These are phyloP conservation scores for Helenozyma rhizophorensis DNA, from an alignment of 805 yeast species.

Conservation along the genomic window DNA sequence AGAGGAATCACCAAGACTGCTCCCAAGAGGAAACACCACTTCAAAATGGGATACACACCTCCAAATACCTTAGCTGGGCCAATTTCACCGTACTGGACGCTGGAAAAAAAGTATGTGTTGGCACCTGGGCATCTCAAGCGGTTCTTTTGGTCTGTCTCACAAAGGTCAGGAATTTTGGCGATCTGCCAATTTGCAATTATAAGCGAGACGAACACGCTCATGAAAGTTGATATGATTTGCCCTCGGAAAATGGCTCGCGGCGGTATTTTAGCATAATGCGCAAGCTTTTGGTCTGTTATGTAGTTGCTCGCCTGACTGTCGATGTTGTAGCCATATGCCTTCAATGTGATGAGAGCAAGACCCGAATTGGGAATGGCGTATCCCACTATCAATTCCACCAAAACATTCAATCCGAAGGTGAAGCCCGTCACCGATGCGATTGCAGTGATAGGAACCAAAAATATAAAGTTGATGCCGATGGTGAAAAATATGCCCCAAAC, in stretches of 20 bases:
- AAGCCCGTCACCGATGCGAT: constrained; percentile 60
- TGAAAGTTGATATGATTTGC: constrained; percentile 33
- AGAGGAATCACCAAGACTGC: constrained; percentile 33
- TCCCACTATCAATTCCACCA: constrained; percentile 62
- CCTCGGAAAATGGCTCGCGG: constrained; percentile 30
- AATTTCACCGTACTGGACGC: constrained; percentile 52
- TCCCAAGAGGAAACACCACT: constrained; percentile 61
- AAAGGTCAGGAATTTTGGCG: constrained; percentile 30
- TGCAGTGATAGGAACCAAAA: constrained; percentile 59
- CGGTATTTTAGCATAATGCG: constrained; percentile 24
- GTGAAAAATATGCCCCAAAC: constrained; percentile 62
- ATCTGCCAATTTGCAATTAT: constrained; percentile 39
- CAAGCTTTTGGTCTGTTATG: constrained; percentile 26
- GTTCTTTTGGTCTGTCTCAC: constrained; percentile 33
- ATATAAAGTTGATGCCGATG: constrained; percentile 47
- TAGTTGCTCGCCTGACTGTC: constrained; percentile 63
- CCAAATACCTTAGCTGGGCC: constrained; percentile 59
- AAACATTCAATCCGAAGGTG: constrained; percentile 55
- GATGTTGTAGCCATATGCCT: constrained; percentile 52
- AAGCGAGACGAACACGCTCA: constrained; percentile 31
- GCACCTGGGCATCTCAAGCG: constrained; percentile 40
- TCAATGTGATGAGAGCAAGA: constrained; percentile 54
- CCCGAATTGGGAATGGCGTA: constrained; percentile 64
- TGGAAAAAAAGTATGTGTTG: constrained; percentile 48
- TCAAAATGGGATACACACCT: constrained; percentile 47